Evolutionary conservation across 2,329 filamentous ascomycete species (phyloP).

Genomic region (Clonostachys sp.): DNA sequence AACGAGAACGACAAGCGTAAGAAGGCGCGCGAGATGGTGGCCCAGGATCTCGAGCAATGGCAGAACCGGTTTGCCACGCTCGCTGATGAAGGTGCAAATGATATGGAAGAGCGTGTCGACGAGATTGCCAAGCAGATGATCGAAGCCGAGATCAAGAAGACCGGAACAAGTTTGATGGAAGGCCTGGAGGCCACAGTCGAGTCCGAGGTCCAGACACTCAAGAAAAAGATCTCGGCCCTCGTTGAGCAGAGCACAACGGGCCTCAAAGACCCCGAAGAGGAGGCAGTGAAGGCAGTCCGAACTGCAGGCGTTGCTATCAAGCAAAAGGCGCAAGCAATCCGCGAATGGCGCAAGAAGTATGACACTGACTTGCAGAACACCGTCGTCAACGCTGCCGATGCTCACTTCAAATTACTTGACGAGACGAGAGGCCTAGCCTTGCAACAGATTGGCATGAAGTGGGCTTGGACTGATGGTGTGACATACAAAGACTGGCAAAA

Average conservation of each 20-base stretch:
- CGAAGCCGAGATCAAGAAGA: slow-evolving; percentile 57
- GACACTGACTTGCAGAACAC: slow-evolving; percentile 64
- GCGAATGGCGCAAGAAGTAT: slow-evolving; percentile 71
- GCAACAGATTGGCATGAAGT: slow-evolving; percentile 88
- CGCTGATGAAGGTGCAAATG: slow-evolving; percentile 70
- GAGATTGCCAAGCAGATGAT: slow-evolving; percentile 55
- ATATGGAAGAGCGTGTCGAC: slow-evolving; percentile 67
- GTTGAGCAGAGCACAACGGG: slow-evolving; percentile 45
- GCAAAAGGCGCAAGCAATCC: slow-evolving; percentile 70
- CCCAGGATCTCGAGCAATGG: slow-evolving; percentile 78
- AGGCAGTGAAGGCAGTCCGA: slow-evolving; percentile 51
- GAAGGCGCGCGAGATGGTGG: slow-evolving; percentile 61
- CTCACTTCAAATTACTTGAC: slow-evolving; percentile 78
- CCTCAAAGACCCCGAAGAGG: slow-evolving; percentile 32
- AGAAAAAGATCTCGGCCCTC: slow-evolving; percentile 60
- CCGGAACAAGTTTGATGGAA: slow-evolving; percentile 62
- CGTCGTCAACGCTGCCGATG: slow-evolving; percentile 69
- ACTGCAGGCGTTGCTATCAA: slow-evolving; percentile 69
- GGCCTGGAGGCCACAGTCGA: slow-evolving; percentile 66
- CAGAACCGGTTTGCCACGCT: slow-evolving; percentile 83
- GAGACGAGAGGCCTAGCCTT: slow-evolving; percentile 79
- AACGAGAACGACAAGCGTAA: slow-evolving; percentile 50
- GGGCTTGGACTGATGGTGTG: slow-evolving; percentile 93
- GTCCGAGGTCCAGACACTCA: slow-evolving; percentile 60
- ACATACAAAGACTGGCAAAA: slow-evolving; percentile 97